Percentiles rank a stretch among this genome's conserved stretches.
These are phyloP conservation scores for cucumber (Cucumis sativus) DNA, from an alignment of 306 rosid genomes.

Conservation along the genomic window Cucumber_9930_V3 NC_026658.2:3846001-3846500, in stretches of 20 bases:
- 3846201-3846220: background rate
- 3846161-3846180: background rate
- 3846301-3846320: background rate
- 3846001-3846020: background rate
- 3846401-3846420: too few species aligned
- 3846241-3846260: background rate
- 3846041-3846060: background rate
- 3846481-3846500: too few species aligned
- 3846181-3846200: background rate
- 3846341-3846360: background rate
- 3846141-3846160: background rate
- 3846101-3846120: background rate
- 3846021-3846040: background rate
- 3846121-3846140: background rate
- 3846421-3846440: too few species aligned
- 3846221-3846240: background rate
- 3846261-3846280: background rate
- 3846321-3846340: background rate
- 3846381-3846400: too few species aligned
- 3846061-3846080: background rate
- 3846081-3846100: background rate
- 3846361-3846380: too few species aligned
- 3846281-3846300: background rate
- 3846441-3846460: too few species aligned
- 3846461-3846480: too few species aligned